Evolutionary conservation across 73 alveolate genomes (phyloP), one percentile per base, ranked within the genome.

Genomic region (Blepharisma stoltei): DNA sequence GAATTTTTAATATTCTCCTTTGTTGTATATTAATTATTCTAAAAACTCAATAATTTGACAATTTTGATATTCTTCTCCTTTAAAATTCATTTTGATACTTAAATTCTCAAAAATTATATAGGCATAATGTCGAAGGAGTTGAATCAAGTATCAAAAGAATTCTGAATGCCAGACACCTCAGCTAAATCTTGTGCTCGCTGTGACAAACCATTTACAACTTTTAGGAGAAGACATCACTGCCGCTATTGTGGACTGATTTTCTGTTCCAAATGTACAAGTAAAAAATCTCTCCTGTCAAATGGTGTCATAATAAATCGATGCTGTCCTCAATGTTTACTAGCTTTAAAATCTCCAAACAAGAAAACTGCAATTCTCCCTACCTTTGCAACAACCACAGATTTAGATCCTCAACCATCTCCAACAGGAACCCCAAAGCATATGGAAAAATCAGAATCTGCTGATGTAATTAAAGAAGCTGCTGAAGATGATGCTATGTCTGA

Each of bases 191-290:
- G 79, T 53, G 11, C 11, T 43, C 23, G 14, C 1, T 69, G 79
- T 43, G 79, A 69, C 21, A 69, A 69, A 43, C 23, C 14, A 9
- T 69, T 69, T 25, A 69, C 69, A 11, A 21, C 65, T n/a, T 20
- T 69, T n/a, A 18, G 65, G 11, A 18, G 79, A 69, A 69, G 27
- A 53, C 79, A 69, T 46, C 79, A 69, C 45, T 69, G 79, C 65
- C 11, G 79, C 1, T 44, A 44, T 21, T 69, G 79, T 43, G 65
- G 65, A 14, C 45, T 14, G 27, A 46, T 69, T 7, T 69, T 69
- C 27, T 69, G 79, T 53, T 46, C 55, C 41, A 46, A 69, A 25
- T 69, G 79, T 43, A n/a, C 79, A 11, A 37, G 23, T 8, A 43
- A n/a, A n/a, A 69, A 69, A 43, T 38, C 14, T 25, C 73, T 14